Percentiles rank a stretch among this genome's conserved stretches.
Evolutionary conservation across 192 early-diverging fungal genomes (phyloP).

Genomic region (Neocallimastix lanati): DNA sequence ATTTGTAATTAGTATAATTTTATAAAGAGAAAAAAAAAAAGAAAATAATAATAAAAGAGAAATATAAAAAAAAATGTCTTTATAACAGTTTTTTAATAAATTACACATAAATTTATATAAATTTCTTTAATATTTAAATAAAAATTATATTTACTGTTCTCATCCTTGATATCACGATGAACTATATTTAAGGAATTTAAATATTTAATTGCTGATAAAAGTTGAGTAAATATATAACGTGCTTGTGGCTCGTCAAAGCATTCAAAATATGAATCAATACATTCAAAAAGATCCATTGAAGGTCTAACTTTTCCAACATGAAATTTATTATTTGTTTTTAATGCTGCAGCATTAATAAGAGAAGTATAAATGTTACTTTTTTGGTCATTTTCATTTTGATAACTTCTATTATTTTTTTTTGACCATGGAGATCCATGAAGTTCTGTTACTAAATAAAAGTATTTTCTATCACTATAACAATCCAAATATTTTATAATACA

Average conservation of each 20-base stretch:
- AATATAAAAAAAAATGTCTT: neutral
- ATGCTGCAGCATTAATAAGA: neutral
- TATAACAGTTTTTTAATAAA: too few relatives aligned
- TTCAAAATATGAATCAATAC: slow-evolving; percentile 40
- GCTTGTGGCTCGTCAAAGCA: slow-evolving; percentile 45
- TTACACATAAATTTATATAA: too few relatives aligned
- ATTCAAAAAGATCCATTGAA: slow-evolving; percentile 56
- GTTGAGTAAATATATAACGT: slow-evolving; percentile 46
- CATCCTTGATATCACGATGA: slow-evolving; percentile 65
- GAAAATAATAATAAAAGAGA: too few relatives aligned
- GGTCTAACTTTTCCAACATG: slow-evolving; percentile 11
- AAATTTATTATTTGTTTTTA: neutral
- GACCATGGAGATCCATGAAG: neutral
- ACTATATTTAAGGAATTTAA: slow-evolving; percentile 43
- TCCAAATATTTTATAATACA: slow-evolving; percentile 46
- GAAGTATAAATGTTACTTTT: neutral
- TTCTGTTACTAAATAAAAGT: neutral
- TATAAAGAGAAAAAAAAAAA: too few relatives aligned
- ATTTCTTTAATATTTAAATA: too few relatives aligned
- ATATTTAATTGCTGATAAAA: slow-evolving; percentile 42
- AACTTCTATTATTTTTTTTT: neutral
- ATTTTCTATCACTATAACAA: slow-evolving; percentile 6
- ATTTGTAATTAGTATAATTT: too few relatives aligned
- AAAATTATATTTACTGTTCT: slow-evolving; percentile 31
- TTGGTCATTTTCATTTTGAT: neutral